phyloP scores from a whole-genome alignment of 371 early-diverging fungal genomes.

The Saksenaea vasiformis region DNA sequence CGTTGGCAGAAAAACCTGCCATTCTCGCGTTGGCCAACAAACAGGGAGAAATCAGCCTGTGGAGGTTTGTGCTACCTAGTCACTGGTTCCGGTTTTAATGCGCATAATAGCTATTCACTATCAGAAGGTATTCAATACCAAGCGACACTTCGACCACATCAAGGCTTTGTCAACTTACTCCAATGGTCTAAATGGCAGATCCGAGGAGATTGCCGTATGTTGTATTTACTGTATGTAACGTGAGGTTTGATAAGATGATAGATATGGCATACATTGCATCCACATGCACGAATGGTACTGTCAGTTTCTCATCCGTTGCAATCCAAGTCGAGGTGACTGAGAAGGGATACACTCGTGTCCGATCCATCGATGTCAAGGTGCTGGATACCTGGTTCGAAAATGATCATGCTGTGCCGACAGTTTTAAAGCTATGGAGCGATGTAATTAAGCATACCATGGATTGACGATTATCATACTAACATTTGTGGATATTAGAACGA shows the following conservation, averaged over 20 bases:
- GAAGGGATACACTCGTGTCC: background rate
- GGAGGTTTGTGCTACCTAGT: conserved; percentile 11
- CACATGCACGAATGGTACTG: conserved; percentile 10
- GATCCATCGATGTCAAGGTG: background rate
- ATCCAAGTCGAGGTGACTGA: background rate
- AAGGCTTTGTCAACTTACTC: conserved; percentile 7
- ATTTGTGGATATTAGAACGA: background rate
- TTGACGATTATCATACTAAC: background rate
- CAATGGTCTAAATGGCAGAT: conserved; percentile 16
- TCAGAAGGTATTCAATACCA: background rate
- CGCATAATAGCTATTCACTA: conserved; percentile 1
- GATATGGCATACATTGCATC: conserved; percentile 11
- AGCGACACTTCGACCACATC: background rate
- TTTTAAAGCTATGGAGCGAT: conserved; percentile 3
- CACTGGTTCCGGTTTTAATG: background rate
- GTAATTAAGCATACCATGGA: background rate
- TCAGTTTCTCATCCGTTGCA: background rate
- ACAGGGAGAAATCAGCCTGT: conserved; percentile 27
- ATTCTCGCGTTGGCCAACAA: conserved; percentile 28
- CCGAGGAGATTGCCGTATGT: conserved; percentile 11
- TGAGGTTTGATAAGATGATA: background rate
- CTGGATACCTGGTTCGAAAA: conserved; percentile 12
- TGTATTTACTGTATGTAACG: background rate
- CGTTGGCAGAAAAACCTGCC: conserved; percentile 17
- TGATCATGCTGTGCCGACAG: background rate